Percentiles rank a stretch among this genome's conserved stretches.
phyloP scores from a whole-genome alignment of 2,329 filamentous ascomycete species.

The Elsinoe necatrix region DNA sequence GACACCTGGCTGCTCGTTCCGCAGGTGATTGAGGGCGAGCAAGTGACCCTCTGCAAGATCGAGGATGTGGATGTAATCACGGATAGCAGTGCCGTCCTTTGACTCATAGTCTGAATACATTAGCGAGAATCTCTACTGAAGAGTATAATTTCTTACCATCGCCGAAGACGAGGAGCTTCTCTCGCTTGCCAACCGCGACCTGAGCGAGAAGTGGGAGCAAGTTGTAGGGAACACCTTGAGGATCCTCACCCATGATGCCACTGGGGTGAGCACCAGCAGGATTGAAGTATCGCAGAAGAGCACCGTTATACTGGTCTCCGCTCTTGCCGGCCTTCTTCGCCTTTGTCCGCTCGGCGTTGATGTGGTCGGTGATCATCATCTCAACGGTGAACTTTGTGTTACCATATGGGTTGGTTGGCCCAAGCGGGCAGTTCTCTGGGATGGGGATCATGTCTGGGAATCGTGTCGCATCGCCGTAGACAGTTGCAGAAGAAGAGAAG shows the following conservation, averaged over 20 bases:
- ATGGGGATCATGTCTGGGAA: conserved; percentile 99
- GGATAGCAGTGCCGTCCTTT: conserved; percentile 84
- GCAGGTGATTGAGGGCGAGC: conserved; percentile 82
- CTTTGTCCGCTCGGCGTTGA: conserved; percentile 79
- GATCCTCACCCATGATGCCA: conserved; percentile 97
- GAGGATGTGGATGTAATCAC: conserved; percentile 96
- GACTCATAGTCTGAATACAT: conserved; percentile 68
- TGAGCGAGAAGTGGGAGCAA: conserved; percentile 87
- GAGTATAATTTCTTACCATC: conserved; percentile 52
- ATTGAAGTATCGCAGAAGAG: conserved; percentile 95
- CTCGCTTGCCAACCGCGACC: conserved; percentile 88
- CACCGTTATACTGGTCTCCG: conserved; percentile 80
- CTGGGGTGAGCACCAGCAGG: conserved; percentile 88
- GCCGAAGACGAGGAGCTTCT: conserved; percentile 90
- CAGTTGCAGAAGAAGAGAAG: conserved; percentile 95
- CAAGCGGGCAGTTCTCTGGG: conserved; percentile 90
- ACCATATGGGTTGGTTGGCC: conserved; percentile 94
- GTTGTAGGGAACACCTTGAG: conserved; percentile 91
- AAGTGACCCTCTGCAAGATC: conserved; percentile 82
- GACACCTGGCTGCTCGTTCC: conserved; percentile 74
- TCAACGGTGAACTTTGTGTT: conserved; percentile 93
- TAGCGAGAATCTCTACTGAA: conserved; percentile 19
- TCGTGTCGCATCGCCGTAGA: conserved; percentile 95
- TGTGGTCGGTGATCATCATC: conserved; percentile 80
- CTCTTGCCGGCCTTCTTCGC: conserved; percentile 70